phyloP scores from a whole-genome alignment of 306 rosid genomes.

The cucumber (Cucumis sativus) region Cucumber_9930_V3 NC_026660.2:30925001-30925500 shows the following conservation, averaged over 20 bases:
- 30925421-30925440: no score
- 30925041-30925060: conserved; percentile 10
- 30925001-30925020: not conserved
- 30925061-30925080: conserved; percentile 85
- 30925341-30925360: conserved; percentile 73
- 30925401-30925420: not conserved
- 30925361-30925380: conserved; percentile 75
- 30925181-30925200: not conserved
- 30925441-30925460: no score
- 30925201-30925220: conserved; percentile 10
- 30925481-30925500: no score
- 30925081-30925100: conserved; percentile 88
- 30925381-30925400: not conserved
- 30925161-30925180: conserved; percentile 74
- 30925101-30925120: conserved; percentile 98
- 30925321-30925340: conserved; percentile 73
- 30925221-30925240: not conserved
- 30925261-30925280: conserved; percentile 97
- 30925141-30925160: conserved; percentile 75
- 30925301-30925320: conserved; percentile 72
- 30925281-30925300: conserved; percentile 72
- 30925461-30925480: no score
- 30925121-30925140: conserved; percentile 64
- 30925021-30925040: not conserved
- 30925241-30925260: conserved; percentile 59